phyloP scores from a whole-genome alignment of 768 basidiomycete genomes.

The Glaciozyma martinii region DNA sequence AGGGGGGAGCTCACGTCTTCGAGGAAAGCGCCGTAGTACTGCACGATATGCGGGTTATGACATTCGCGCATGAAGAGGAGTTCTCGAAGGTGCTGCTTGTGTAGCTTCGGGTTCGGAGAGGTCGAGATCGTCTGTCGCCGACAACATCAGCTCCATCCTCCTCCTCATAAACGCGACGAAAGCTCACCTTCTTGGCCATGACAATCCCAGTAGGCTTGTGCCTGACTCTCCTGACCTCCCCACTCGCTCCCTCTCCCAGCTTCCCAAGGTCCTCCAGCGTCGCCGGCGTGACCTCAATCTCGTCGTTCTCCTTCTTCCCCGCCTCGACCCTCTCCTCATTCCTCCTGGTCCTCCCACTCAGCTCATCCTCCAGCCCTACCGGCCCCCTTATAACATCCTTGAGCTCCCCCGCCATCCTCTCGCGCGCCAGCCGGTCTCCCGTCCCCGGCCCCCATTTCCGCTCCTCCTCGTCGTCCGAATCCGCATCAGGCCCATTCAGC shows the following conservation, averaged over 20 bases:
- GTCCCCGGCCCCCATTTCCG: constrained; percentile 15
- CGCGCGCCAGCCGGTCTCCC: constrained; percentile 27
- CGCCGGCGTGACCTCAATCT: constrained; percentile 26
- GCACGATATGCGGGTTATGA: constrained; percentile 75
- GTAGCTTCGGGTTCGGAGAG: constrained; percentile 66
- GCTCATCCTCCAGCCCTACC: constrained; percentile 24
- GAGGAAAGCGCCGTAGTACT: constrained; percentile 76
- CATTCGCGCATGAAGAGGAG: constrained; percentile 79
- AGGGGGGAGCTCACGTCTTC: constrained; percentile 41
- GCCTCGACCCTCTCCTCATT: constrained; percentile 2
- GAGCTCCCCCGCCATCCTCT: constrained; percentile 26
- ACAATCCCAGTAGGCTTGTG: constrained; percentile 68
- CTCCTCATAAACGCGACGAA: no score
- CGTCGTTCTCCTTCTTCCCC: not conserved
- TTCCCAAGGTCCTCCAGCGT: constrained; percentile 65
- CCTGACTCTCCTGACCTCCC: constrained; percentile 87
- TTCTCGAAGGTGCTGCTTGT: constrained; percentile 80
- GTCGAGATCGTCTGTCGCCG: constrained; percentile 62
- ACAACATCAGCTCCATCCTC: not conserved
- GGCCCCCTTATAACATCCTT: constrained; percentile 26
- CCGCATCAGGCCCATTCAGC: constrained; percentile 17
- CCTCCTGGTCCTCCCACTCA: constrained; percentile 24
- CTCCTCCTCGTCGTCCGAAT: constrained; percentile 28
- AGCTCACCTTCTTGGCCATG: constrained; percentile 72
- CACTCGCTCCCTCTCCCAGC: constrained; percentile 90